Evolutionary conservation across 2,329 filamentous ascomycete genomes (phyloP), one percentile per base, ranked within the genome.

Genomic region (Setomelanomma holmii): DNA sequence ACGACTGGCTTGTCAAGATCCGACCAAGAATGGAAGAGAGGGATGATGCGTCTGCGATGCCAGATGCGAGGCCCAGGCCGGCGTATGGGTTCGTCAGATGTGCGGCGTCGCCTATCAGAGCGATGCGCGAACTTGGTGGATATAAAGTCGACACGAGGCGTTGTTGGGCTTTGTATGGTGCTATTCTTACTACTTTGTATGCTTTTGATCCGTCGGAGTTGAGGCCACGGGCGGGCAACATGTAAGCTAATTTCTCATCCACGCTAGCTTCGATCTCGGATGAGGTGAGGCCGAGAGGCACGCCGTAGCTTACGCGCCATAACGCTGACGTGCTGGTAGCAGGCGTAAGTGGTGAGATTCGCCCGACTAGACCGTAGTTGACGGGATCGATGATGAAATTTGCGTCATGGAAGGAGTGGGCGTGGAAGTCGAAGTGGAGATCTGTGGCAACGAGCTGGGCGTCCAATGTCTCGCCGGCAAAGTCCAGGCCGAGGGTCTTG

Each of bases 261-360:
- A 73, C 61, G 2, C 49, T 51, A 4, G 49, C 45, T 5, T 55
- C 50, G n/a, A 76, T 72, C 14, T 75, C 67, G 2, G 63, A 62
- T 14, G 68, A 60, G 4, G 61, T 68, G 12, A 70, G 46, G 1
- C 62, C 67, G 0, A 58, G 54, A 1, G 72, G 60, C 12, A 75
- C 72, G 5, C 77, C 76, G 42, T 77, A 78, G 5, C 70, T 74
- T 1, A 78, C 73, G 20, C 77, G 64, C 77, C 77, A 79, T 3
- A 79, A 51, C 0, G 72, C 73, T 0, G 44, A 33, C 5, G 40
- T 21, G 3, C n/a, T n/a, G n/a, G n/a, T n/a, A n/a, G 12, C 11
- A 19, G 44, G 38, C 4, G 20, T 45, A 0, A 64, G 58, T 12
- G 68, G 56, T 10, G 64, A 64, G 16, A 76, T 75, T 1, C 66